Percentiles rank a stretch among this genome's conserved stretches.
These are phyloP conservation scores for Herpetomonas muscarum DNA, from an alignment of 208 protist genomes.

Conservation along the genomic window DNA sequence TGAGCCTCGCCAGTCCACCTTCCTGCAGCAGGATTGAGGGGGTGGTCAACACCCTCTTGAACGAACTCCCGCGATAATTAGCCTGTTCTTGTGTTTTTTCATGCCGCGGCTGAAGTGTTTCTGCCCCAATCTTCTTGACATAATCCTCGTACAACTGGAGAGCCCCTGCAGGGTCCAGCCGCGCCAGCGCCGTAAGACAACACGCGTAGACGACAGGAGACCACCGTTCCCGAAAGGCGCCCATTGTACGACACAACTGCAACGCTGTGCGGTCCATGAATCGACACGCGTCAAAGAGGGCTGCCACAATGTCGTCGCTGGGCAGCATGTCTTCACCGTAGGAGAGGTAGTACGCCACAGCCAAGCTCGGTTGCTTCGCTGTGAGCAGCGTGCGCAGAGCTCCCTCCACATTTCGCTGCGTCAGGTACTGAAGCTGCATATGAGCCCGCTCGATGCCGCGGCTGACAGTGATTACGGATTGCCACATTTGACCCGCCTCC, in stretches of 20 bases:
- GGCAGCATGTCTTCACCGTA: constrained; percentile 60
- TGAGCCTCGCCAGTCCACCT: constrained; percentile 11
- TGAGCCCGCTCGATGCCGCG: constrained; percentile 35
- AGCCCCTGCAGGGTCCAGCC: constrained; percentile 44
- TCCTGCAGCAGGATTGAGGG: constrained; percentile 19
- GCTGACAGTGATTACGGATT: constrained; percentile 52
- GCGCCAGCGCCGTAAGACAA: constrained; percentile 58
- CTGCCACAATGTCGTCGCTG: constrained; percentile 54
- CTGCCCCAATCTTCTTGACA: constrained; percentile 12
- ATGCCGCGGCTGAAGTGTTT: constrained; percentile 1
- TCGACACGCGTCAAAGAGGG: constrained; percentile 59
- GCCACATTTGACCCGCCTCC: constrained; percentile 50
- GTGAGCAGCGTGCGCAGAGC: constrained; percentile 48
- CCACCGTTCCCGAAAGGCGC: constrained; percentile 54
- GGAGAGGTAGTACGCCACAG: constrained; percentile 52
- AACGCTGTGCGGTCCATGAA: constrained; percentile 33
- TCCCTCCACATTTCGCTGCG: constrained; percentile 46
- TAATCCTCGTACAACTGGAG: constrained; percentile 51
- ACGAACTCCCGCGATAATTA: neutral
- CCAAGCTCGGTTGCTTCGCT: constrained; percentile 24
- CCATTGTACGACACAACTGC: constrained; percentile 41
- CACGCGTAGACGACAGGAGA: constrained; percentile 62
- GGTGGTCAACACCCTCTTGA: constrained; percentile 22
- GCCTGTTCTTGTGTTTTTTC: neutral
- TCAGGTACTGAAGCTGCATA: constrained; percentile 40